These are phyloP conservation scores for Fusarium sp. DNA, from an alignment of 2,329 filamentous ascomycete species.

Conservation along the genomic window DNA sequence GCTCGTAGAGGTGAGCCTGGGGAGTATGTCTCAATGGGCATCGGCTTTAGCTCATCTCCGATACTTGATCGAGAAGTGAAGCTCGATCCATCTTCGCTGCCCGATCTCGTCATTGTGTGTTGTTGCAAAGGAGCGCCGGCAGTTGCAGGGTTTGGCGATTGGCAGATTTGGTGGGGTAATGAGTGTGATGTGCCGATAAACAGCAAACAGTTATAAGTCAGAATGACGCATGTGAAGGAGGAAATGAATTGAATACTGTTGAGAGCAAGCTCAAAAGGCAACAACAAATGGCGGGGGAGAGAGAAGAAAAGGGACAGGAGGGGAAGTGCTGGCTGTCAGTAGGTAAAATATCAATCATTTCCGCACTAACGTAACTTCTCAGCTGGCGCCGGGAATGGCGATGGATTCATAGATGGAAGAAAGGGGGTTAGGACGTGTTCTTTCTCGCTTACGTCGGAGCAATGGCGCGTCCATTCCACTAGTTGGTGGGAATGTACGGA, in stretches of 20 bases:
- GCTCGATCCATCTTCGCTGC: background rate
- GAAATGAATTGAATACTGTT: background rate
- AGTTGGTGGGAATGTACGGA: background rate
- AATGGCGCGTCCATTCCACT: background rate
- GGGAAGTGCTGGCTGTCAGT: background rate
- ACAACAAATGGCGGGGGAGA: background rate
- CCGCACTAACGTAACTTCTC: too few relatives aligned
- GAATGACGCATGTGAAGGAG: background rate
- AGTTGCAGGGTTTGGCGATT: background rate
- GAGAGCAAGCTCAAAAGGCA: background rate
- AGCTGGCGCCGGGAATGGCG: background rate
- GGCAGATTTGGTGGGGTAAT: too few relatives aligned
- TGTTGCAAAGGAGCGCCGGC: background rate
- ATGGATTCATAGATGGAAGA: background rate
- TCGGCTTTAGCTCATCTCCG: slow-evolving; percentile 2
- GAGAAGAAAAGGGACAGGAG: background rate
- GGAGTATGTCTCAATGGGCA: background rate
- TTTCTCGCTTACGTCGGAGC: background rate
- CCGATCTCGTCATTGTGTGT: background rate
- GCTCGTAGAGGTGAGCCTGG: accelerated
- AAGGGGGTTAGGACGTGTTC: background rate
- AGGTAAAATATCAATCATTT: background rate
- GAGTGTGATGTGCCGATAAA: background rate
- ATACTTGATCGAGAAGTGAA: background rate
- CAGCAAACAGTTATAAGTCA: background rate